Evolutionary conservation across 306 rosid genomes (phyloP).

Genomic region (Cicer bijugum): DNA sequence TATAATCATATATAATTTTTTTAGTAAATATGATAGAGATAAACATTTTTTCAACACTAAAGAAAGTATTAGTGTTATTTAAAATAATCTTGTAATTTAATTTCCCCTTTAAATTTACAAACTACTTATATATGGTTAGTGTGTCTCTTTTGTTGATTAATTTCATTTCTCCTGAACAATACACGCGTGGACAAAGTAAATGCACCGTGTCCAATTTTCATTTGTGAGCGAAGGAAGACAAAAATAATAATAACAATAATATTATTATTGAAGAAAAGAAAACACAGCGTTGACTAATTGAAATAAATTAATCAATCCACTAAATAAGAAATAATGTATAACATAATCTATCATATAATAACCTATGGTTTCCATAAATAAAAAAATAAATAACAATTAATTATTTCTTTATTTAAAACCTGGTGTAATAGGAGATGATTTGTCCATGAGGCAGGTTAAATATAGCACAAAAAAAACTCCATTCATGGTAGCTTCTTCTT

Average conservation of each 20-base stretch:
- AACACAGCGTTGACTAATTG: neutral
- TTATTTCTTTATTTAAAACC: neutral
- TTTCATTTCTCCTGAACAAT: neutral
- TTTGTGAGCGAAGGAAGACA: neutral
- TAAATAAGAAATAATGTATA: neutral
- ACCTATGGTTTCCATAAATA: too few species aligned
- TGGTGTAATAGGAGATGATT: neutral
- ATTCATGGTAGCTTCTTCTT: neutral
- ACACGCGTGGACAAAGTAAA: neutral
- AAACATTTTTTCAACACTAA: too few species aligned
- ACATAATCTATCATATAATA: too few species aligned
- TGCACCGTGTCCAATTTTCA: neutral
- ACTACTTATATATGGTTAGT: too few species aligned
- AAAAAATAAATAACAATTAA: too few species aligned
- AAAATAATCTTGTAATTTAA: too few species aligned
- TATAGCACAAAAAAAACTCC: neutral
- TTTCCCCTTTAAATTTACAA: too few species aligned
- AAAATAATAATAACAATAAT: neutral
- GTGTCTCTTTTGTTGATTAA: too few species aligned
- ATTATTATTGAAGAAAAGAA: neutral
- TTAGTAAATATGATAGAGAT: too few species aligned
- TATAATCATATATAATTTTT: too few species aligned
- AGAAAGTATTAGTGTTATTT: too few species aligned
- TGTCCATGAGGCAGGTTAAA: neutral
- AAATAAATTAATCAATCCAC: neutral